A percentile compares a stretch with the other conserved stretches of the same genome.
These are phyloP conservation scores for Lotmaria passim DNA, from an alignment of 208 protist species.

Conservation along the genomic window DNA sequence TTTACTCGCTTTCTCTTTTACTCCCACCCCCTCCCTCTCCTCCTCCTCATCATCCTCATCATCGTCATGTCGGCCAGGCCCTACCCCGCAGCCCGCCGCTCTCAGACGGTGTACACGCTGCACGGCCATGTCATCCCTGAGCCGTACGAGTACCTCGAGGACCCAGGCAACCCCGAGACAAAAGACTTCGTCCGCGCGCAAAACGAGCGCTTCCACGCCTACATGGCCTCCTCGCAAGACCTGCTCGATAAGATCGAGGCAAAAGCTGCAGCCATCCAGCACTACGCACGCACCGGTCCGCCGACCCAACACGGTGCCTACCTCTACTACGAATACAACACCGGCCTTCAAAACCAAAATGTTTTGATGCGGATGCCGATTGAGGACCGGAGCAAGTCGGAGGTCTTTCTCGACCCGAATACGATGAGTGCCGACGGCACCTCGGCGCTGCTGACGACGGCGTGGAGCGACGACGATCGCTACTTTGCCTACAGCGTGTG, in stretches of 20 bases:
- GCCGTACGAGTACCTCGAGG: conserved; percentile 94
- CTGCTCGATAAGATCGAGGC: conserved; percentile 63
- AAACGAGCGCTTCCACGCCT: conserved; percentile 71
- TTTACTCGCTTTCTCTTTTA: not conserved
- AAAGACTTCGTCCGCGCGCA: conserved; percentile 88
- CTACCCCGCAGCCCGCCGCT: conserved; percentile 65
- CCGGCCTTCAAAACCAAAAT: conserved; percentile 91
- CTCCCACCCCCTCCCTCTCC: not conserved
- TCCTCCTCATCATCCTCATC: too few species aligned
- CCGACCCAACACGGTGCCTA: conserved; percentile 59
- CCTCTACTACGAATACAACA: conserved; percentile 93
- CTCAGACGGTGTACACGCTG: conserved; percentile 59
- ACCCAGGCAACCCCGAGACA: conserved; percentile 83
- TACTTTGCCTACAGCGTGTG: conserved; percentile 84
- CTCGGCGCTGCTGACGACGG: conserved; percentile 50
- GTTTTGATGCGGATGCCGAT: conserved; percentile 57
- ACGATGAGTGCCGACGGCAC: conserved; percentile 87
- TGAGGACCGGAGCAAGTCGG: conserved; percentile 24
- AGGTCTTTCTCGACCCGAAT: conserved; percentile 93
- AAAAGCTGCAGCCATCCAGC: conserved; percentile 46
- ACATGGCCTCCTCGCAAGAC: conserved; percentile 61
- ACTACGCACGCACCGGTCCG: conserved; percentile 82
- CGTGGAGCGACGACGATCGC: conserved; percentile 78
- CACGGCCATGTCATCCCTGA: conserved; percentile 80
- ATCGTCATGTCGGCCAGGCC: conserved; percentile 18